Evolutionary conservation across 495 filamentous ascomycete species (phyloP), one percentile per base, ranked within the genome.

Genomic region (Neohortaea acidophila): DNA sequence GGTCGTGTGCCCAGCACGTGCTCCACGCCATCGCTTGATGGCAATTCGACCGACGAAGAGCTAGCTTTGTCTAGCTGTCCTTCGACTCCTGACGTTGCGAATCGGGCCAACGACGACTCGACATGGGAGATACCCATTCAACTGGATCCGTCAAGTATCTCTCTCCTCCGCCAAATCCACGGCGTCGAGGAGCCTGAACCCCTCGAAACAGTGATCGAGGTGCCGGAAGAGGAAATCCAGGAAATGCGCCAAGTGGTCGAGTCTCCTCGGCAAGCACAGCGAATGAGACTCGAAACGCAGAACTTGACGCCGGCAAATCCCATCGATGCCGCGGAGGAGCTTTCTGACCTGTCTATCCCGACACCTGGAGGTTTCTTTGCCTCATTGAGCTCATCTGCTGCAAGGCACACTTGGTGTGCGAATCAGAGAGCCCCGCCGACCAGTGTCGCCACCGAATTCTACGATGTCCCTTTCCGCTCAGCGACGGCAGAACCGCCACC

Each of bases 291-390:
- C 19, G 34, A 52, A 8, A 52, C 44, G 7, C 25, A 44, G 28
- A 46, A 38, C 32, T 41, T 60, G 13, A 38, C 42, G 11, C 32
- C 47, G 2, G 17, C 51, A 9, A 32, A 31, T 2, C 21, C 43
- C 43, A 60, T 60, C n/a, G 61, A 60, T 33, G 60, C 64, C 46
- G 32, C 68, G 61, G 31, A 60, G 62, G 74, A 43, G 64, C 68
- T 56, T 62, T 93, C 39, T 75, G 83, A 36, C 2, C 48, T 63
- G 3, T 55, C 52, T 9, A 84, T 94, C 33, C 85, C 85, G 2
- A 92, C 85, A 1, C 85, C 85, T 0, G 81, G 83, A 19, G 82
- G 81, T 0, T 93, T 94, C 65, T 94, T 94, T 56, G 77, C 82
- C 14, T 83, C 80, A 0, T 67, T 94, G 13, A 77, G 70, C 12